Evolutionary conservation across 371 early-diverging fungal species (phyloP).

Genomic region (Cokeromyces recurvatus): DNA sequence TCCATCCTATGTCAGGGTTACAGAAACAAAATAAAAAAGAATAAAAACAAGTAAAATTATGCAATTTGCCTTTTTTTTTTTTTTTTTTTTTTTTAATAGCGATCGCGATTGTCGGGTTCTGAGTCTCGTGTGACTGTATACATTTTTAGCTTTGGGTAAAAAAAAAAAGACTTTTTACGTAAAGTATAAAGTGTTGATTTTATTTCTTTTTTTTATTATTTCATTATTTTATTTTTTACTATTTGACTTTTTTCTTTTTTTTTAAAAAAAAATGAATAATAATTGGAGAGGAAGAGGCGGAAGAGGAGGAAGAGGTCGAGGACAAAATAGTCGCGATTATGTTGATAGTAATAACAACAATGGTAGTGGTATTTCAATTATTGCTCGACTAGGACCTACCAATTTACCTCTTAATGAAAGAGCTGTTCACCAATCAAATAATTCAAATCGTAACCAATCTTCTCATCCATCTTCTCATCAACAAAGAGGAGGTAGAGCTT

Average conservation of each 20-base stretch:
- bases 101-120: too few species aligned
- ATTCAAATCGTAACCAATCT: too few species aligned
- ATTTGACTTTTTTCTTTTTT: too few species aligned
- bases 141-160: too few species aligned
- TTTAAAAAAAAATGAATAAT: too few species aligned
- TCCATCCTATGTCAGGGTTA: too few species aligned
- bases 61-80: not conserved
- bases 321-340: conserved; percentile 8
- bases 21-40: not conserved
- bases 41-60: not conserved
- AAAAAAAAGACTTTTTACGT: too few species aligned
- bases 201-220: not conserved
- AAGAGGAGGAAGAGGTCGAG: conserved; percentile 19
- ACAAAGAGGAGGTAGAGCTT: conserved; percentile 10
- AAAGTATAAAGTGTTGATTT: too few species aligned
- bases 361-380: conserved; percentile 14
- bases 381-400: conserved; percentile 31
- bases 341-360: conserved; percentile 8
- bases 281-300: conserved; percentile 16
- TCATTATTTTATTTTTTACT: not conserved
- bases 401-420: conserved; percentile 6
- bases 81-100: not conserved
- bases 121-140: too few species aligned
- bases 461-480: too few species aligned
- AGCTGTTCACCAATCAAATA: not conserved